Evolutionary conservation across 257 asterid genomes (phyloP).

Genomic region (Solanum paucissectum): DNA sequence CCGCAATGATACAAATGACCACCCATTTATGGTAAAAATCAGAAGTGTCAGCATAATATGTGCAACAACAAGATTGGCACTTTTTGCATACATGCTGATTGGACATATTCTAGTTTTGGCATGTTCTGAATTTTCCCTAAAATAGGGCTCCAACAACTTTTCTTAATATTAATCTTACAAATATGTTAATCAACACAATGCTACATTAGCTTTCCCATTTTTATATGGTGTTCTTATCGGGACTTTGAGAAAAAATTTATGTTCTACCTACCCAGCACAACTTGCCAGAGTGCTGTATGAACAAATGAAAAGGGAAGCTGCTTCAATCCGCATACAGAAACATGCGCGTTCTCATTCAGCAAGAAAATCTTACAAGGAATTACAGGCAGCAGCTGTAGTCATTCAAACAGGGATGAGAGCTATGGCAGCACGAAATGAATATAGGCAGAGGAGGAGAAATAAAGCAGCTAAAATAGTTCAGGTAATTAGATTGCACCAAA

Average conservation of each 20-base stretch:
- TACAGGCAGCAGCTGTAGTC: constrained; percentile 52
- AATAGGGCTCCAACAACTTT: not conserved
- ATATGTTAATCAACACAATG: not conserved
- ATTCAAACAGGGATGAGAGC: constrained; percentile 87
- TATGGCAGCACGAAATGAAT: constrained; percentile 79
- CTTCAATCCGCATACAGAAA: constrained; percentile 77
- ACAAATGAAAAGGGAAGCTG: constrained; percentile 70
- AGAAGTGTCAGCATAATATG: not conserved
- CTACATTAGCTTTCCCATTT: not conserved
- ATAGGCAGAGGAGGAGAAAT: constrained; percentile 56
- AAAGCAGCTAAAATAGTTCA: constrained; percentile 70
- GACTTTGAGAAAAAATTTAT: not conserved
- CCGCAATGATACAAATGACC: not conserved
- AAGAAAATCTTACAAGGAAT: constrained; percentile 45
- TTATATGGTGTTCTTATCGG: not conserved
- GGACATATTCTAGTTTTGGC: not conserved
- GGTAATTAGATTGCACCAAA: constrained; percentile 26
- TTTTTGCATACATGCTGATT: not conserved
- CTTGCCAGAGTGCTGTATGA: constrained; percentile 64
- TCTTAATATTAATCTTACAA: not conserved
- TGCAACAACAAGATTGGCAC: not conserved
- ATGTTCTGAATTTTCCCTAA: not conserved
- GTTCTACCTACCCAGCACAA: constrained; percentile 38
- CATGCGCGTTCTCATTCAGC: constrained; percentile 64
- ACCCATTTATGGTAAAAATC: not conserved